phyloP scores from a whole-genome alignment of 805 yeast genomes.

The Candida manassasensis region DNA sequence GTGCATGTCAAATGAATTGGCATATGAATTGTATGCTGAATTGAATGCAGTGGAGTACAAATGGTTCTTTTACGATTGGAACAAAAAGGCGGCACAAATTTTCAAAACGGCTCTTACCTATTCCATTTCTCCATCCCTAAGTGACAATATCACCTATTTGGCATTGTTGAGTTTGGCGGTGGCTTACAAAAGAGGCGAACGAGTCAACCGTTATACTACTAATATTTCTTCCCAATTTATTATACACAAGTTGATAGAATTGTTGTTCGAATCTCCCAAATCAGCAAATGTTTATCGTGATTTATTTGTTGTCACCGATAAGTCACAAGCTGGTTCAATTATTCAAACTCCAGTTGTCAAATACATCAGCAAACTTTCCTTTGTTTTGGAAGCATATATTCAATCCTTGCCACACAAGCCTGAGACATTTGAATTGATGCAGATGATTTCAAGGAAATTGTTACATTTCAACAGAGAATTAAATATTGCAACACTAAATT shows the following conservation, averaged over 20 bases:
- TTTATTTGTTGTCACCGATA: slow-evolving; percentile 12
- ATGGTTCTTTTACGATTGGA: slow-evolving; percentile 35
- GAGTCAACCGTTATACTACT: slow-evolving; percentile 17
- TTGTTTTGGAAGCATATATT: slow-evolving; percentile 37
- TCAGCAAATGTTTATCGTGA: slow-evolving; percentile 12
- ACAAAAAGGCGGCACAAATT: slow-evolving; percentile 21
- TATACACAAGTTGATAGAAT: slow-evolving; percentile 13
- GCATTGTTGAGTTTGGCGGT: slow-evolving; percentile 34
- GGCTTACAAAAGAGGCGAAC: slow-evolving; percentile 21
- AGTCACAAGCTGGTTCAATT: slow-evolving; percentile 10
- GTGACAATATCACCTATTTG: slow-evolving; percentile 23
- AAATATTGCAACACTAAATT: slow-evolving; percentile 12
- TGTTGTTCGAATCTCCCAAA: slow-evolving; percentile 16
- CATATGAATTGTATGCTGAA: slow-evolving; percentile 28
- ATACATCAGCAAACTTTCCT: slow-evolving; percentile 46
- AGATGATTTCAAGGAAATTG: slow-evolving; percentile 17
- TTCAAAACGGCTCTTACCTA: slow-evolving; percentile 23
- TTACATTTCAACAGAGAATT: slow-evolving; percentile 25
- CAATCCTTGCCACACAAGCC: slow-evolving; percentile 11
- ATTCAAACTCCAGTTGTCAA: slow-evolving; percentile 40
- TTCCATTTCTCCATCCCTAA: slow-evolving; percentile 19
- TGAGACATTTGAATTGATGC: slow-evolving; percentile 15
- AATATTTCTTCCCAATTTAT: slow-evolving; percentile 15
- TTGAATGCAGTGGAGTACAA: slow-evolving; percentile 21
- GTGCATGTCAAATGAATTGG: slow-evolving; percentile 29